Evolutionary conservation across 345 rosid genomes (phyloP).

Genomic region (Excoecaria cochinchinensis): DNA sequence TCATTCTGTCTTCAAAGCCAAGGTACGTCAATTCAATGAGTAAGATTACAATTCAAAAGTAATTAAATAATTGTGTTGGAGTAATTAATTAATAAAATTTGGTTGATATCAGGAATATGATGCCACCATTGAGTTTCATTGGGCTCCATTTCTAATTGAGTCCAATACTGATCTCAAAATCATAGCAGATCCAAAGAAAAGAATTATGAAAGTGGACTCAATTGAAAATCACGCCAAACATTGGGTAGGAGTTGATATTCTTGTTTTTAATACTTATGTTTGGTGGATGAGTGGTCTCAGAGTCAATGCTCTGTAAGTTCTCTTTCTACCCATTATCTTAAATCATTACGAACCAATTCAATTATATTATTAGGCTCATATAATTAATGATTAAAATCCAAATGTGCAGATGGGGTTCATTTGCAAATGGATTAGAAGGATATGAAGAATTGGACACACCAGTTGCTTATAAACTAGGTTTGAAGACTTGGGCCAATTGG

Average conservation of each 20-base stretch:
- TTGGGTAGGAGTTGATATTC: conserved; percentile 30
- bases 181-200: conserved; percentile 31
- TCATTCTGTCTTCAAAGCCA: conserved; percentile 32
- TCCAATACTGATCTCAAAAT: conserved; percentile 27
- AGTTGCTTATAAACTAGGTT: conserved; percentile 37
- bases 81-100: too few species aligned
- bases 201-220: conserved; percentile 30
- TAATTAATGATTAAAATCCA: not conserved
- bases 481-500: conserved; percentile 55
- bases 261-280: conserved; percentile 33
- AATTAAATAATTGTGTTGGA: too few species aligned
- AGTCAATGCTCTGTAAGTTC: conserved; percentile 25
- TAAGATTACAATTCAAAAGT: too few species aligned
- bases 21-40: conserved; percentile 13
- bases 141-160: conserved; percentile 32
- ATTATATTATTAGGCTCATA: not conserved
- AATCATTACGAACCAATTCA: not conserved
- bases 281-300: conserved; percentile 38
- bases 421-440: conserved; percentile 36
- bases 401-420: conserved; percentile 41
- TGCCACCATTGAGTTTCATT: conserved; percentile 29
- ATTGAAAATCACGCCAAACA: conserved; percentile 24
- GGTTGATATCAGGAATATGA: conserved; percentile 25
- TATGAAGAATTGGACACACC: conserved; percentile 34
- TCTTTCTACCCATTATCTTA: too few species aligned